Evolutionary conservation across 805 yeast species (phyloP).

Genomic region (Maudiozyma bulderi): DNA sequence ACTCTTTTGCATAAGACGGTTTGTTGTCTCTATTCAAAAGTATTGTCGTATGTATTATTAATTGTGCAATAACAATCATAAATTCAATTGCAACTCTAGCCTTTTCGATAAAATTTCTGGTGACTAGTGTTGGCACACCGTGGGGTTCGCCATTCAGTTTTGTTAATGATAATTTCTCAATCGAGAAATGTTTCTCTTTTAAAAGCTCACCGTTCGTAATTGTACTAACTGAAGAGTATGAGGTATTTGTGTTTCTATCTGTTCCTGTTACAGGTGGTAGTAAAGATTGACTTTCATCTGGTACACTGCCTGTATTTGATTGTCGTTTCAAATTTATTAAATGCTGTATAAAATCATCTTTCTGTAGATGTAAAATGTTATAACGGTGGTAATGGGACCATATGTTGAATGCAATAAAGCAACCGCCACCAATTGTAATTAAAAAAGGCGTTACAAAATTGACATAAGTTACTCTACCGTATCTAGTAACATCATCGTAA

Average conservation of each 20-base stretch:
- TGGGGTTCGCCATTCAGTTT: conserved; percentile 55
- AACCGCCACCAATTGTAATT: conserved; percentile 4
- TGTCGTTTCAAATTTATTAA: conserved; percentile 5
- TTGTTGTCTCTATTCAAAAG: conserved; percentile 4
- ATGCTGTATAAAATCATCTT: conserved; percentile 14
- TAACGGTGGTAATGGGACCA: conserved; percentile 14
- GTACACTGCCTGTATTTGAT: conserved; percentile 2
- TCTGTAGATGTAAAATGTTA: conserved; percentile 10
- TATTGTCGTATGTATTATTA: conserved; percentile 30
- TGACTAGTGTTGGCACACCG: conserved; percentile 40
- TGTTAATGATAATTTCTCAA: conserved; percentile 42
- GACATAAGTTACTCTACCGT: conserved; percentile 37
- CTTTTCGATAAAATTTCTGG: conserved; percentile 44
- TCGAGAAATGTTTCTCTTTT: conserved; percentile 57
- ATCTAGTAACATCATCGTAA: conserved; percentile 50
- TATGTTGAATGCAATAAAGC: conserved; percentile 11
- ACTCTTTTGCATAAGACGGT: conserved; percentile 6
- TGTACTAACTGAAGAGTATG: background rate
- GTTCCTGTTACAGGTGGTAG: conserved; percentile 6
- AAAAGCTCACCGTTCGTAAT: conserved; percentile 11
- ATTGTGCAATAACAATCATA: conserved; percentile 35
- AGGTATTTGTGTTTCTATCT: background rate
- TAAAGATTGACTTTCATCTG: conserved; percentile 16
- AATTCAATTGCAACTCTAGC: conserved; percentile 43
- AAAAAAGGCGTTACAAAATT: conserved; percentile 26